Base-by-base conservation (phyloP, 805 yeast genomes). In the Metschnikowia colocasiae region DNA sequence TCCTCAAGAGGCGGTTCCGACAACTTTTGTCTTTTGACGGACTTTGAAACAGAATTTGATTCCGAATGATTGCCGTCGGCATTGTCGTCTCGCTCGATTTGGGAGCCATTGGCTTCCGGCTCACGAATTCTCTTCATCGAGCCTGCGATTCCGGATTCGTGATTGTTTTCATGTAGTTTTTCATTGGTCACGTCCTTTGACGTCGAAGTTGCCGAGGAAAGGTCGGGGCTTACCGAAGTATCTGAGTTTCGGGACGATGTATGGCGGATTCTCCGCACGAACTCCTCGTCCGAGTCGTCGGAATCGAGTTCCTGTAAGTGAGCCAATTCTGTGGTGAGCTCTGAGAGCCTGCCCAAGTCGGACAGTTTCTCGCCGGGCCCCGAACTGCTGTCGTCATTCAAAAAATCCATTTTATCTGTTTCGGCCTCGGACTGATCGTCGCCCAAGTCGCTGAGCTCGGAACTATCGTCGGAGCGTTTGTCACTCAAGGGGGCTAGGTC, bases 371-470 rank as follows among this genome's bases (percentile, higher is more conserved):
- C 61, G 18, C 58, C 63, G 18, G 53, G 40, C 26, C 48, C 41
- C 13, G 53, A 46, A 43, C 45, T 51, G 25, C 50, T 47, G 56
- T 49, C 67, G 46, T 68, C 73, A 19, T 73, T 75, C 50, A 74
- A 60, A 50, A 68, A 71, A 50, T 81, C 92, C 87, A 89, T 81
- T 57, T 80, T 84, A 60, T 90, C 97, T 0, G 97, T 90, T 62
- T 90, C 97, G 15, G 94, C 96, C 65, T 90, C 97, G 13, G 94
- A 84, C 46, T 75, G 82, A 48, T 79, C 72, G 45, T 80, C 85
- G 40, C 79, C 81, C 52, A 80, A 63, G 47, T 80, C 86, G 34
- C 75, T 70, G 38, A 72, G 60, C 49, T 72, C 77, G 7, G 73
- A 68, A 57, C 74, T 69, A 35, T 70, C 75, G 43, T 41, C 45